These are phyloP conservation scores for Xylaria sp. DNA, from an alignment of 2,329 filamentous ascomycete genomes.

Conservation along the genomic window DNA sequence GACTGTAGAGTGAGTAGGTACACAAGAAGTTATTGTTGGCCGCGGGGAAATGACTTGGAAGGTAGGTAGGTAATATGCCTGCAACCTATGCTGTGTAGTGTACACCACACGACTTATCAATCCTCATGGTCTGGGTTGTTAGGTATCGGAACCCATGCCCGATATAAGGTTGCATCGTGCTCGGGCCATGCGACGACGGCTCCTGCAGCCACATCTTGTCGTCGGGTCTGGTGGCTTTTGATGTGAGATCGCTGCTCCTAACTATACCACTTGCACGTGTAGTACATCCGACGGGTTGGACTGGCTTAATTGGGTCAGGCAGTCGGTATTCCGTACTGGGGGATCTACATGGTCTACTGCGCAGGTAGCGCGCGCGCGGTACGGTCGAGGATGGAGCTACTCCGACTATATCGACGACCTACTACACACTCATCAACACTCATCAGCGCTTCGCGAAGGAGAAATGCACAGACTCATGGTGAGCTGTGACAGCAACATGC, in stretches of 20 bases:
- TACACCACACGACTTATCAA: neutral
- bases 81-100: neutral
- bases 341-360: no score
- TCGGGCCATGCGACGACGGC: constrained; percentile 38
- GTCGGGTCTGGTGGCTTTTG: constrained; percentile 38
- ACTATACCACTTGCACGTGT: neutral
- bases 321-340: neutral
- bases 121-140: neutral
- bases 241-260: constrained; percentile 36
- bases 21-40: constrained; percentile 4
- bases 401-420: neutral
- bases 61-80: constrained; percentile 1
- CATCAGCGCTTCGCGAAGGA: neutral
- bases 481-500: neutral
- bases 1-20: no score
- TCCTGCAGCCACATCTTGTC: constrained; percentile 42
- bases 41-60: neutral
- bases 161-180: constrained; percentile 39
- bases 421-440: neutral
- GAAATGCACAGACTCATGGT: neutral
- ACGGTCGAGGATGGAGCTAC: no score
- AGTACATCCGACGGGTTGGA: constrained; percentile 21
- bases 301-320: neutral
- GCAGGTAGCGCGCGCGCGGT: no score
- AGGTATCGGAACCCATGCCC: constrained; percentile 24